These are phyloP conservation scores for Phlyctochytrium arcticum DNA, from an alignment of 192 early-diverging fungal species.

Conservation along the genomic window DNA sequence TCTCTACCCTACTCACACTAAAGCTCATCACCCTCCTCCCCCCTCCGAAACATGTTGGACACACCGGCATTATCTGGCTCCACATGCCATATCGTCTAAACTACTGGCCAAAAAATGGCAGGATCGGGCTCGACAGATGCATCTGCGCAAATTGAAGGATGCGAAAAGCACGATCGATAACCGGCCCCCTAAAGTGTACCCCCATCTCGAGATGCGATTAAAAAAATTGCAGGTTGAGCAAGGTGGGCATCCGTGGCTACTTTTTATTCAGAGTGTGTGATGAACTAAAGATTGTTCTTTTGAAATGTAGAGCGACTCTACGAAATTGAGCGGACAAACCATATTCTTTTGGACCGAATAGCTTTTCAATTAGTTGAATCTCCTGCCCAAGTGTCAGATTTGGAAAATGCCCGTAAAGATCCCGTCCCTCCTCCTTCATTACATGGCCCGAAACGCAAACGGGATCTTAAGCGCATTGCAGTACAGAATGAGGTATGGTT, in stretches of 20 bases:
- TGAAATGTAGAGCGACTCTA: slow-evolving; percentile 40
- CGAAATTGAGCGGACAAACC: slow-evolving; percentile 47
- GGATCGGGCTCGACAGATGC: slow-evolving; percentile 23
- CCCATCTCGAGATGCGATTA: slow-evolving; percentile 46
- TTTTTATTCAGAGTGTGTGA: neutral
- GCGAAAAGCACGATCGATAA: slow-evolving; percentile 44
- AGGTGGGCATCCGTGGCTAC: slow-evolving; percentile 26
- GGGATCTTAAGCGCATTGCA: slow-evolving; percentile 24
- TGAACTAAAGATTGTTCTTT: neutral
- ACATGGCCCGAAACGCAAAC: slow-evolving; percentile 21
- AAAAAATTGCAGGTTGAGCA: slow-evolving; percentile 44
- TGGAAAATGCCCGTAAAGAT: neutral
- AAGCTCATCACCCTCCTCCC: slow-evolving; percentile 3
- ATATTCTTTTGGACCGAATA: slow-evolving; percentile 47
- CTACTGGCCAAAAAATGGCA: slow-evolving; percentile 48
- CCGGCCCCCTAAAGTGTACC: slow-evolving; percentile 34
- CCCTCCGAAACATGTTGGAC: neutral
- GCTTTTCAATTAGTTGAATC: slow-evolving; percentile 36
- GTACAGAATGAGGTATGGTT: slow-evolving; percentile 27
- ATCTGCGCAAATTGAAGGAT: slow-evolving; percentile 31
- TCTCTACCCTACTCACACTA: too few species aligned
- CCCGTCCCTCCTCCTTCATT: neutral
- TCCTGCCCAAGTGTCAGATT: slow-evolving; percentile 24
- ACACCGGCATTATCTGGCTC: slow-evolving; percentile 40
- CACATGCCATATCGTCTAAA: slow-evolving; percentile 39